Percentiles rank a stretch among this genome's conserved stretches.
Conservation (phyloP, 2,329 filamentous ascomycete genomes). For the Alternaria arborescens region DNA sequence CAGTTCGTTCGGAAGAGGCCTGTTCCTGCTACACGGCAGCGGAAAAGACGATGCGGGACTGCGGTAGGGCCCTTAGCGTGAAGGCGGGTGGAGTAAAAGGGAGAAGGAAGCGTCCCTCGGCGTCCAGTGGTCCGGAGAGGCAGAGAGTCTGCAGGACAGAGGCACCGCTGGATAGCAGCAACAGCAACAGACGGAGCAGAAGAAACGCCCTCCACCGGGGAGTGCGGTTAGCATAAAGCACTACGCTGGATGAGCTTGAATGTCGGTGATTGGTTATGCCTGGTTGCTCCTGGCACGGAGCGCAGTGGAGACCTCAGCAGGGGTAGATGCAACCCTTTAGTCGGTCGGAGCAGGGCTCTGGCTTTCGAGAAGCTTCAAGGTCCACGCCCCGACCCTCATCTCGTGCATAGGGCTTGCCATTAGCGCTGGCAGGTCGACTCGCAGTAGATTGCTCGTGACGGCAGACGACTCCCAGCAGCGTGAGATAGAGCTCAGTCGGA, state of each 20-base stretch:
- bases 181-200: slow-evolving; percentile 26
- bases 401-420: slow-evolving; percentile 20
- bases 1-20: slow-evolving; percentile 15
- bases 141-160: slow-evolving; percentile 10
- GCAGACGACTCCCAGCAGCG: slow-evolving; percentile 26
- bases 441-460: slow-evolving; percentile 1
- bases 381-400: slow-evolving; percentile 11
- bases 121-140: slow-evolving; percentile 3
- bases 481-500: slow-evolving; percentile 32
- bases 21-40: slow-evolving; percentile 43
- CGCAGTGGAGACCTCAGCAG: slow-evolving; percentile 32
- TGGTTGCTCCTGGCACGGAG: slow-evolving; percentile 30
- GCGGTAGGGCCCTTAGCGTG: slow-evolving; percentile 28
- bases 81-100: slow-evolving; percentile 23
- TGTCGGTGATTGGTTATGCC: slow-evolving; percentile 37
- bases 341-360: slow-evolving; percentile 21
- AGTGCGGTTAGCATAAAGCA: slow-evolving; percentile 44
- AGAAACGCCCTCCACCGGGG: slow-evolving; percentile 33
- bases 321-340: slow-evolving; percentile 42
- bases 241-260: slow-evolving; percentile 28
- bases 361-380: slow-evolving; percentile 15
- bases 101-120: slow-evolving; percentile 5
- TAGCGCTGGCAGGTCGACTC: background rate
- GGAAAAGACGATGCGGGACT: slow-evolving; percentile 26
- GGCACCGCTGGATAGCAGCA: slow-evolving; percentile 20